Evolutionary conservation across 192 early-diverging fungal genomes (phyloP), one percentile per base, ranked within the genome.

Genomic region (Radiomyces spectabilis): DNA sequence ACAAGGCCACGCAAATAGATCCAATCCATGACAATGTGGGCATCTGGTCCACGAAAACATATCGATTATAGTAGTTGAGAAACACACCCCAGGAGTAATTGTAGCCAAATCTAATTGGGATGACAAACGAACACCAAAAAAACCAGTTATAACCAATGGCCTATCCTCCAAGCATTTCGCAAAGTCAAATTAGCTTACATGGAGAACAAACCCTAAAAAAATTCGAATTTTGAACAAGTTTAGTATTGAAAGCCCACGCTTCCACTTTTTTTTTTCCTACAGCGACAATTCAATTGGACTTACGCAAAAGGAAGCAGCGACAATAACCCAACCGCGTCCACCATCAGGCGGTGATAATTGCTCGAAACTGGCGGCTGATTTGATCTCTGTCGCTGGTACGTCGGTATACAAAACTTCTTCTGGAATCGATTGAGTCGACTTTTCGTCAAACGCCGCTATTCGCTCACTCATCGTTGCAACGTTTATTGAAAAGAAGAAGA

Each of bases 21-120:
- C 72, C 72, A 44, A 75, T 62, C 73, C 73, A 75, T 5, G 73
- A 75, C 6, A 75, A 47, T 25, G 61, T 50, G 4, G 61, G 46
- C 33, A 67, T 55, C n/a, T 75, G 57, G 8, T 59, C 65, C 2
- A 66, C 55, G 44, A 59, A 75, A 2, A 75, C 39, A 9, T 70
- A 55, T 15, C 50, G 64, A 16, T 59, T 67, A 41, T 77, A 77
- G 8, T 71, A 65, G 29, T 72, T 69, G 15, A 71, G 58, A 51
- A 72, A 77, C 0, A 77, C 58, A 0, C 75, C 75, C 66, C 66
- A 77, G 1, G 67, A 69, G 35, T 75, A 75, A 59, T 66, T 58
- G 32, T 72, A 60, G 7, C 75, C 75, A 9, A 77, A 61, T 43
- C 73, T 71, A 9, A 1, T 25, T 15, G 13, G 37, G 13, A 26